Conservation (phyloP, 1,284 basidiomycete species). For the Naganishia albida region DNA sequence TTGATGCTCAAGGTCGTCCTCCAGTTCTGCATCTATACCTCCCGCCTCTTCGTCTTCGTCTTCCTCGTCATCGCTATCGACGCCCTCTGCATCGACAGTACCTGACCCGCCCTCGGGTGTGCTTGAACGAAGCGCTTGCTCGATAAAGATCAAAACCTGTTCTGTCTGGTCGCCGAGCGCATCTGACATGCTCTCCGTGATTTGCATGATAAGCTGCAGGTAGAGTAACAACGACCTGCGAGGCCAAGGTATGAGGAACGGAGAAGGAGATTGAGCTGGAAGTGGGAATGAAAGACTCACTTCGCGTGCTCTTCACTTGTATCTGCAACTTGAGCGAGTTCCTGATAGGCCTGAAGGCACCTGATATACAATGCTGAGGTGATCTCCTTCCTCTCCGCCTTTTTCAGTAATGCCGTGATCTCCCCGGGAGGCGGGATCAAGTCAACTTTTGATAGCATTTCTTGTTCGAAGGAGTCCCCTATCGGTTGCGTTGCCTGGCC, state of each 20-base stretch:
- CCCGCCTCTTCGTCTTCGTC: constrained; percentile 32
- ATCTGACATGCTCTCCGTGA: constrained; percentile 68
- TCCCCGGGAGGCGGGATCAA: constrained; percentile 70
- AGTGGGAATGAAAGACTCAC: constrained; percentile 52
- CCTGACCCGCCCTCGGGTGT: constrained; percentile 1
- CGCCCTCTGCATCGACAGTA: constrained; percentile 31
- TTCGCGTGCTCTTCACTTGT: constrained; percentile 58
- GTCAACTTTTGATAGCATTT: constrained; percentile 54
- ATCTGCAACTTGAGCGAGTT: constrained; percentile 36
- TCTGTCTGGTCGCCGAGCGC: constrained; percentile 70
- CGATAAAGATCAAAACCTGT: constrained; percentile 75
- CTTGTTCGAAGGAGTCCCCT: constrained; percentile 60
- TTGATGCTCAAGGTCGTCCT: constrained; percentile 33
- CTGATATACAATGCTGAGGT: constrained; percentile 70
- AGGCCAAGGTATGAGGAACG: background rate
- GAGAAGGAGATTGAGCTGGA: constrained; percentile 43
- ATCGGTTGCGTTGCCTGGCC: constrained; percentile 39
- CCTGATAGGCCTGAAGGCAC: constrained; percentile 69
- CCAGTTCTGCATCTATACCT: constrained; percentile 33
- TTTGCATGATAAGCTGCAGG: constrained; percentile 73
- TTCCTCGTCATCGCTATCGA: constrained; percentile 31
- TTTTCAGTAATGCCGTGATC: constrained; percentile 66
- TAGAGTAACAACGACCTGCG: constrained; percentile 58
- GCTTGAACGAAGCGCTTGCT: constrained; percentile 61
- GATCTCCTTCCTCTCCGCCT: constrained; percentile 67